Base-by-base conservation (phyloP, 2,329 filamentous ascomycete genomes). In the Stachybotrys chartarum region DNA sequence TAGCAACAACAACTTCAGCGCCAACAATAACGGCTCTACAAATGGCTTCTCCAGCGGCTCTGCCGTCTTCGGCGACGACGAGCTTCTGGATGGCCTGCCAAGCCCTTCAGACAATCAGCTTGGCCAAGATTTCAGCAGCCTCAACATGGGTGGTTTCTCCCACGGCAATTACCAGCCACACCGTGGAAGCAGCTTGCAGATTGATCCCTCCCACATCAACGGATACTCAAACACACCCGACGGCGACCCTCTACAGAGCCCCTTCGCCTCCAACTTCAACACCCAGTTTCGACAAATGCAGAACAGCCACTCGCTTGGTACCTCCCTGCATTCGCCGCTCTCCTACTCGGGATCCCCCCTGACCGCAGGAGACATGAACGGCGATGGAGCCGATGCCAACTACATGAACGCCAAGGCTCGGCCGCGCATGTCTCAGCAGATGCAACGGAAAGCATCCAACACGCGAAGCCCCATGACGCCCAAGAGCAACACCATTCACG, bases 221-320 rank as follows among this genome's bases (percentile, higher is more conserved):
- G 84, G 90, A 58, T 97, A 88, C 72, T 96, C 93, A 18, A 90
- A 90, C 69, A 96, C 92, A 2, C 92, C 93, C 4, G 93, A 97
- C 58, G 91, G 91, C 53, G 88, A 91, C 54, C 91, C 93, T 6
- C 93, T 96, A 58, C 90, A 95, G 66, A 97, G 91, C 64, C 93
- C 93, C 0, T 97, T 91, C 66, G 82, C 89, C 47, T 83, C 88
- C 63, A 85, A 82, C 66, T 94, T 92, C 75, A 87, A 86, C 72
- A 88, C 88, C 66, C 88, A 91, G 60, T 95, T 91, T 69, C 84
- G 88, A 49, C 82, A 83, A 56, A 85, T 88, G 64, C 81, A 84
- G 66, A 78, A 81, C 66, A 76, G 78, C 16, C 78, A 82, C 54
- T 75, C 79, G 16, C 82, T 85, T 57, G 77, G 76, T 56, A 78